A percentile compares a stretch with the other conserved stretches of the same genome.
Conservation (phyloP, 1,284 basidiomycete species). For the Rhodotorula mucilaginosa region DNA sequence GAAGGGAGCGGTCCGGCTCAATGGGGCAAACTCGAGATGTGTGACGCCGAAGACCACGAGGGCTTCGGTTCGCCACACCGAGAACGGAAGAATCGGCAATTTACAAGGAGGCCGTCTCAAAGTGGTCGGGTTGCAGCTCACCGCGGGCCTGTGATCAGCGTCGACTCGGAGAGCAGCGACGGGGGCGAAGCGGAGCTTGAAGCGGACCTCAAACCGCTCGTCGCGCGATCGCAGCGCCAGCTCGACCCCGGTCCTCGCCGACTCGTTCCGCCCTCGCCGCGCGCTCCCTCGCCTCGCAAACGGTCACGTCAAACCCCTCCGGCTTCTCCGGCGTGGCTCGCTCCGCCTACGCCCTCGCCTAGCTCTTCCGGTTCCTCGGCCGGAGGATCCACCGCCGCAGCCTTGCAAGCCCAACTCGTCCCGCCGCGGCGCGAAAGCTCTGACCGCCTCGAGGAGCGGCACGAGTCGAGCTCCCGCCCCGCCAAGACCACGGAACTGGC, state of each 20-base stretch:
- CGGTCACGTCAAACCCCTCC: not conserved
- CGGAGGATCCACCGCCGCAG: not conserved
- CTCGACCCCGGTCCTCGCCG: not conserved
- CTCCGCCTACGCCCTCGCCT: not conserved
- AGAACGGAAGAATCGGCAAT: not conserved
- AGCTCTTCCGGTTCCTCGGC: not conserved
- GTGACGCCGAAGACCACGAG: not conserved
- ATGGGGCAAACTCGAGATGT: conserved; percentile 16
- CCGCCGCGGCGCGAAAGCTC: not conserved
- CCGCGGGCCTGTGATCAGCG: not conserved
- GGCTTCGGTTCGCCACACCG: conserved; percentile 1
- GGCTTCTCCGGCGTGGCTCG: not conserved
- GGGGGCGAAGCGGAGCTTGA: not conserved
- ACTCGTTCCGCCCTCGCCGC: not conserved
- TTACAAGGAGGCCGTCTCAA: too few relatives aligned
- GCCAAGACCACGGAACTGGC: not conserved
- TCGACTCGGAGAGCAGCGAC: not conserved
- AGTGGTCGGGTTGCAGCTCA: not conserved
- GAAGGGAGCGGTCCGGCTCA: not conserved
- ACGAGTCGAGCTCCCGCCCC: not conserved
- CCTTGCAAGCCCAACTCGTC: conserved; percentile 16
- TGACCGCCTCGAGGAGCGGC: not conserved
- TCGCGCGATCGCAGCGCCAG: not conserved
- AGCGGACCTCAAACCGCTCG: not conserved
- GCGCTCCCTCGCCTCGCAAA: not conserved